Percentiles rank a stretch among this genome's conserved stretches.
Evolutionary conservation across 257 asterid genomes (phyloP).

Genomic region (Rubia yunnanensis): DNA sequence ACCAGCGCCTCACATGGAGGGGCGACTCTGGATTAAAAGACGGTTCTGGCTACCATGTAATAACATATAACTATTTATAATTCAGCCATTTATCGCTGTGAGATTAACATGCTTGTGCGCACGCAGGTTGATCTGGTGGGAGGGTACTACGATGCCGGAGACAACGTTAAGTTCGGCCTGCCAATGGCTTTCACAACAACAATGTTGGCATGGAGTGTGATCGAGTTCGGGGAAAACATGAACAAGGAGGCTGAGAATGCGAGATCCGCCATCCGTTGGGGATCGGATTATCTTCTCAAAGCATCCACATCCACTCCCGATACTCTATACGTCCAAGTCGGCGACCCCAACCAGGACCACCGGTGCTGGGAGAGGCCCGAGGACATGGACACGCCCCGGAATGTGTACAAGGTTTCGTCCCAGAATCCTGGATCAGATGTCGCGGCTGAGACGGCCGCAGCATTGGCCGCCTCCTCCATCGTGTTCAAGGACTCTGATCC

Average conservation of each 20-base stretch:
- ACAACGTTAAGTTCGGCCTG: slow-evolving; percentile 69
- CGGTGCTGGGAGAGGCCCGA: slow-evolving; percentile 83
- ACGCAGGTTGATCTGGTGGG: slow-evolving; percentile 73
- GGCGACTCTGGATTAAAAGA: slow-evolving; percentile 61
- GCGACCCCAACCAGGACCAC: slow-evolving; percentile 71
- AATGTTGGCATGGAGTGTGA: slow-evolving; percentile 67
- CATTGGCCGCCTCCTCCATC: slow-evolving; percentile 77
- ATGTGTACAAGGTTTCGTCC: slow-evolving; percentile 50
- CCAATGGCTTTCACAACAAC: slow-evolving; percentile 92
- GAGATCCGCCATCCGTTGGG: slow-evolving; percentile 66
- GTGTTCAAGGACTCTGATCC: slow-evolving; percentile 67
- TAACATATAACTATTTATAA: background rate
- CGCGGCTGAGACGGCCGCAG: slow-evolving; percentile 91
- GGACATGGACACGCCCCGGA: slow-evolving; percentile 77
- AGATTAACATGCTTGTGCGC: too few species aligned
- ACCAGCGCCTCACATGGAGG: slow-evolving; percentile 57
- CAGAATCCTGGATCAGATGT: slow-evolving; percentile 83
- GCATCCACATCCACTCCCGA: slow-evolving; percentile 62
- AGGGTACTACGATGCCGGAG: slow-evolving; percentile 91
- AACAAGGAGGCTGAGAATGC: slow-evolving; percentile 38
- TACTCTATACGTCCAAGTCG: slow-evolving; percentile 71
- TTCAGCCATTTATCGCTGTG: background rate
- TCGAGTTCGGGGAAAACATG: slow-evolving; percentile 65
- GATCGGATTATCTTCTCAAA: slow-evolving; percentile 70
- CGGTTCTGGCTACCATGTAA: slow-evolving; percentile 61